Evolutionary conservation across 163 green algal genomes (phyloP).

Genomic region (Chlorella variabilis): DNA sequence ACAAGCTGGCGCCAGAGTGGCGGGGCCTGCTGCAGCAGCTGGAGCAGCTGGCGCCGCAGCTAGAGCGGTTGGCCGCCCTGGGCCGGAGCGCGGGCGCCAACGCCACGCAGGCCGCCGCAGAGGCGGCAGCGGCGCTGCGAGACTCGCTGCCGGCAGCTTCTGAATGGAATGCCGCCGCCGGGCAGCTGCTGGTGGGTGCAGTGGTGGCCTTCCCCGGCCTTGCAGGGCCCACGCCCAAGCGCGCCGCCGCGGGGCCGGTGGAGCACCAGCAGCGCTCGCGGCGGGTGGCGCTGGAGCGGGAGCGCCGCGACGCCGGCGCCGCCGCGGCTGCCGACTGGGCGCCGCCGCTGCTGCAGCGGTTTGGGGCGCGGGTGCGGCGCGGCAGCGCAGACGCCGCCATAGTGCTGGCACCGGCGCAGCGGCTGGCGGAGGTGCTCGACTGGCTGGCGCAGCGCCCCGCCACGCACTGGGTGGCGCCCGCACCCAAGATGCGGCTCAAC

Average conservation of each 20-base stretch:
- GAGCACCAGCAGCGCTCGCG: neutral
- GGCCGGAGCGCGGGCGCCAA: neutral
- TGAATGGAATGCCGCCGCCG: neutral
- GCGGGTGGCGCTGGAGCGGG: constrained; percentile 7
- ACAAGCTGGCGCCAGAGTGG: constrained; percentile 52
- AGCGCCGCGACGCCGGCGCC: constrained; percentile 39
- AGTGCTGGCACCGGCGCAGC: constrained; percentile 26
- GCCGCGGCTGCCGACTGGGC: constrained; percentile 63
- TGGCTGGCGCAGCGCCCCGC: constrained; percentile 56
- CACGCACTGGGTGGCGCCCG: constrained; percentile 66
- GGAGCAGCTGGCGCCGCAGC: neutral
- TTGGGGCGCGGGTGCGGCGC: neutral
- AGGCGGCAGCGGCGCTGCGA: neutral
- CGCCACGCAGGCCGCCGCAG: neutral
- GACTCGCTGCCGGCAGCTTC: constrained; percentile 3
- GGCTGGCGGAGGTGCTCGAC: constrained; percentile 40
- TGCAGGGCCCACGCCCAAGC: neutral
- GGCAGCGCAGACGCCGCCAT: neutral
- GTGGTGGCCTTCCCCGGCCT: constrained; percentile 38
- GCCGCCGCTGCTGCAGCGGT: constrained; percentile 14
- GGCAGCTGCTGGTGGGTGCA: constrained; percentile 30
- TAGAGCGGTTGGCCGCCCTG: neutral
- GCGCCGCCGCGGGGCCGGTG: neutral
- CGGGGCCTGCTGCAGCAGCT: constrained; percentile 28
- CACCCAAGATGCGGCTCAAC: constrained; percentile 47